Evolutionary conservation across 1,139 yeast genomes (phyloP).

Genomic region (Eremothecium cymbalariae): DNA sequence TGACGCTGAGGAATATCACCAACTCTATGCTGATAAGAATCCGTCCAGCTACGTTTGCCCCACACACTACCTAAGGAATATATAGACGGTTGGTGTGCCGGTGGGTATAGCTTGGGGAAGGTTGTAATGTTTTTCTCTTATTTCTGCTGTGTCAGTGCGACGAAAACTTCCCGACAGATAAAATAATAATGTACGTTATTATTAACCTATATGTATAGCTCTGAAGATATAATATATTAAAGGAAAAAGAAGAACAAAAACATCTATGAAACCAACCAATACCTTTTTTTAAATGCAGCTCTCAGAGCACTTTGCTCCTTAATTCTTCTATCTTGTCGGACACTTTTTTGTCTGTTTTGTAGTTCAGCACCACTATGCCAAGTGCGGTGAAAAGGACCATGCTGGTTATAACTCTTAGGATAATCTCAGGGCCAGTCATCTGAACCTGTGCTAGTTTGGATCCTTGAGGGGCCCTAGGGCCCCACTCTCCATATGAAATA

Average conservation of each 20-base stretch:
- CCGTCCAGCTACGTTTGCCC: conserved; percentile 88
- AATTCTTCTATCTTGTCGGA: conserved; percentile 12
- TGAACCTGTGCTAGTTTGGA: conserved; percentile 12
- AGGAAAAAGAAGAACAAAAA: not conserved
- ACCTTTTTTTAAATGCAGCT: too few relatives aligned
- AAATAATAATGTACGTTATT: too few relatives aligned
- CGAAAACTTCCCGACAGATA: too few relatives aligned
- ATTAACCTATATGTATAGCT: too few relatives aligned
- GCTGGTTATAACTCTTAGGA: conserved; percentile 22
- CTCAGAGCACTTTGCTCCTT: too few relatives aligned
- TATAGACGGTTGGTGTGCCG: conserved; percentile 23
- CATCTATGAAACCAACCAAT: too few relatives aligned
- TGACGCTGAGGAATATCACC: conserved; percentile 95
- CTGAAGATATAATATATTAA: not conserved
- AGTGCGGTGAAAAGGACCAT: conserved; percentile 19
- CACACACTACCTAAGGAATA: conserved; percentile 60
- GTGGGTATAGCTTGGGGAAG: too few relatives aligned
- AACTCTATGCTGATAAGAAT: conserved; percentile 65
- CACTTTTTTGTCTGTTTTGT: conserved; percentile 17
- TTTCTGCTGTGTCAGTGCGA: not conserved
- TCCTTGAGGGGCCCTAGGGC: conserved; percentile 21
- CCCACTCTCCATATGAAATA: conserved; percentile 25
- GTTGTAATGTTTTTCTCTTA: too few relatives aligned
- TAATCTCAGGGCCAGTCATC: conserved; percentile 17
- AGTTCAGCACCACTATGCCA: conserved; percentile 20